Base-by-base conservation (phyloP, 192 early-diverging fungal genomes). In the Coemansia sp. region DNA sequence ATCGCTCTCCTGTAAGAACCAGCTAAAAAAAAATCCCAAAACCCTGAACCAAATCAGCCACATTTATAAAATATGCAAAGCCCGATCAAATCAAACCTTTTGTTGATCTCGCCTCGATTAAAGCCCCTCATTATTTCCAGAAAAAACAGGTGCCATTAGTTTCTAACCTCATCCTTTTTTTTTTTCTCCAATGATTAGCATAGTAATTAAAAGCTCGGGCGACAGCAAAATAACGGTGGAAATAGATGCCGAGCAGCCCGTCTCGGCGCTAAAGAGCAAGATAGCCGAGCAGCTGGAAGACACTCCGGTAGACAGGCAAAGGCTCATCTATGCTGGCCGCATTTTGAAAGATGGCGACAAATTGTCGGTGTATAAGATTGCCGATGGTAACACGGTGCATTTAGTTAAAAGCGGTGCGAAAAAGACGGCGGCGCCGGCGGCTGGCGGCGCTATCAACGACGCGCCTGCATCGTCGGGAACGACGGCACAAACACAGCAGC, bases 311-410 rank as follows among this genome's bases (percentile, higher is more conserved):
- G 82, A 81, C 11, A 66, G 80, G 34, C 94, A 92, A 69, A 82
- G 94, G 15, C 82, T 98, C 40, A 98, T 98, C 57, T 98, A 87
- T 66, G 85, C 93, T 31, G 96, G 96, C 9, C 80, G 86, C 36
- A 93, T 98, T 40, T 84, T 98, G 43, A 98, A 98, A 72, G 94
- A 98, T 67, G 80, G 64, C 11, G 93, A 96, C 31, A 84, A 70
- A 2, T 69, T 98, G 17, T 59, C 69, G 2, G 64, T 63, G 7
- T 95, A 94, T 79, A 96, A 96, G 72, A 76, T 98, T 20, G 74
- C 75, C 1, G 90, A 94, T 11, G 90, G 90, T 0, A 83, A 90
- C 61, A 95, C 94, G 16, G 81, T 98, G 10, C 96, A 98, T 53
- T 86, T 98, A 87, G 94, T 96, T 11, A 85, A 85, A 41, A 83